These are phyloP conservation scores for Bimuria novae-zelandiae DNA, from an alignment of 2,329 filamentous ascomycete genomes.

Conservation along the genomic window DNA sequence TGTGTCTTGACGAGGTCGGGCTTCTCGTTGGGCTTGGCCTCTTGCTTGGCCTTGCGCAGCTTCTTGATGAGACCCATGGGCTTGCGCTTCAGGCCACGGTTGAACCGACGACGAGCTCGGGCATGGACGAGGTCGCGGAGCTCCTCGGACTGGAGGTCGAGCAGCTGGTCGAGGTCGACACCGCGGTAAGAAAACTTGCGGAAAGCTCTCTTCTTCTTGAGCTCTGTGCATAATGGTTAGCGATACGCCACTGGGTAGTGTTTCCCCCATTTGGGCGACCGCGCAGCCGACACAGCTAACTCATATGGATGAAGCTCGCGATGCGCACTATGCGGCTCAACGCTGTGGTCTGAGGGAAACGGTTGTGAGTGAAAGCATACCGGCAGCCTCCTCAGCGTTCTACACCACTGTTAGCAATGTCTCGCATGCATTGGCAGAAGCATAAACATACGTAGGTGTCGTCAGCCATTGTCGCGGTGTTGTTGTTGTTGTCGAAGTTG, in stretches of 20 bases:
- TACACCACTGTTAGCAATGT: no score
- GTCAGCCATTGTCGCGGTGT: constrained; percentile 79
- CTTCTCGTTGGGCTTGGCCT: constrained; percentile 87
- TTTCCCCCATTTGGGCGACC: no score
- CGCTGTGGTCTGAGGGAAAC: constrained; percentile 10
- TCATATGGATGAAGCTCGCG: no score
- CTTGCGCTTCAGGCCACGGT: constrained; percentile 99
- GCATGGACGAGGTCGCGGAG: constrained; percentile 99
- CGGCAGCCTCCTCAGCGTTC: constrained; percentile 94
- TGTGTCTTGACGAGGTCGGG: constrained; percentile 99
- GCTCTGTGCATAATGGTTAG: constrained; percentile 61
- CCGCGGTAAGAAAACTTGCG: constrained; percentile 90
- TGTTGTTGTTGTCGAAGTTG: constrained; percentile 48
- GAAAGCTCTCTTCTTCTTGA: constrained; percentile 99
- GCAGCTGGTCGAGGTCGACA: constrained; percentile 99
- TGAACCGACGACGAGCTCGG: constrained; percentile 97
- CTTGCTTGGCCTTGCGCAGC: constrained; percentile 82
- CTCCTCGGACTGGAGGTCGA: constrained; percentile 97
- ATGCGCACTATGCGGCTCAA: no score
- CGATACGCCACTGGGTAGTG: no score
- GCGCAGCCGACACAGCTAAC: background rate
- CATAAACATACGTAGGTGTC: constrained; percentile 63
- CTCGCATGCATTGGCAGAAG: no score
- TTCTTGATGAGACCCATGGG: constrained; percentile 99
- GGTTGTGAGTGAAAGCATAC: constrained; percentile 53